Evolutionary conservation across 1,284 basidiomycete genomes (phyloP).

Genomic region (Phlebopus sp.): DNA sequence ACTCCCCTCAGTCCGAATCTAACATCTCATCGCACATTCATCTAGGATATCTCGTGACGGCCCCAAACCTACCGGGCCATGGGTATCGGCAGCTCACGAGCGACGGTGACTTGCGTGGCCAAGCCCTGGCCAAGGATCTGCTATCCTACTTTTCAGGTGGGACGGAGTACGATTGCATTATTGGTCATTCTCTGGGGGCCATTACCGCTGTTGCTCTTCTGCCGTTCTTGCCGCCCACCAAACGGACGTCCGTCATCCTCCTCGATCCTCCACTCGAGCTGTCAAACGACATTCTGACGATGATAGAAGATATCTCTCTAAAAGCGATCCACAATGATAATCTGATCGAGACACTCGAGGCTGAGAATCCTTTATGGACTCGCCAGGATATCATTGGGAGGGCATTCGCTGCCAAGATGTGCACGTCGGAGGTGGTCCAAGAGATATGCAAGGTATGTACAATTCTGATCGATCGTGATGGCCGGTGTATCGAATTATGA

Average conservation of each 20-base stretch:
- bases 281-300: background rate
- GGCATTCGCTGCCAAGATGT: background rate
- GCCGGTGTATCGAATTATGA: background rate
- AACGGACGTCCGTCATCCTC: conserved; percentile 2
- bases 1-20: too few relatives aligned
- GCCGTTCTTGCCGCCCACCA: background rate
- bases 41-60: conserved; percentile 6
- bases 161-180: background rate
- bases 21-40: background rate
- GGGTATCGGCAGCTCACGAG: background rate
- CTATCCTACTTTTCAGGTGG: background rate
- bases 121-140: conserved; percentile 2
- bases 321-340: background rate
- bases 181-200: conserved; percentile 5
- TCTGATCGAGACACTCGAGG: background rate
- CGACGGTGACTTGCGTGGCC: background rate
- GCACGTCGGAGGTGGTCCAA: background rate
- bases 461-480: background rate
- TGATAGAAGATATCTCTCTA: too few relatives aligned
- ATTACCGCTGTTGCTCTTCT: background rate
- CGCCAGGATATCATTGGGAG: conserved; percentile 1
- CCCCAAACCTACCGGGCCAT: conserved; percentile 7
- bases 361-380: conserved; percentile 6
- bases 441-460: background rate
- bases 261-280: background rate